These are phyloP conservation scores for Starmerella floris DNA, from an alignment of 805 yeast species.

Conservation along the genomic window DNA sequence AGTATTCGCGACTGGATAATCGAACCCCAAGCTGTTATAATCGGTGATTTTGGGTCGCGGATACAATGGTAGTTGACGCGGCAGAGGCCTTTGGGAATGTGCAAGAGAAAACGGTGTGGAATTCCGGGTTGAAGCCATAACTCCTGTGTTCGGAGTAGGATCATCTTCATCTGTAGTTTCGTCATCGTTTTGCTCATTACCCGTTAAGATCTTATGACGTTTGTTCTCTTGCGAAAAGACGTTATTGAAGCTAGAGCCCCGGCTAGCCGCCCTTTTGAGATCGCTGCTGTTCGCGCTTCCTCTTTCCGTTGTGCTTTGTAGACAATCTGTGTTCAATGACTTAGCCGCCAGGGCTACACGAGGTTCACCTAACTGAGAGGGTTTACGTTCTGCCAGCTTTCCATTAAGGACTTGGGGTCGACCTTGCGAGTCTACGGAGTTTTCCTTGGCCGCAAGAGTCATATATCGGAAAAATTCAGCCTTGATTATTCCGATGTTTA, in stretches of 20 bases:
- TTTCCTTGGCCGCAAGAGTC: slow-evolving; percentile 11
- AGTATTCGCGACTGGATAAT: not conserved
- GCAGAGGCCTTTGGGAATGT: too few species aligned
- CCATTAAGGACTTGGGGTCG: not conserved
- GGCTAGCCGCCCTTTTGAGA: slow-evolving; percentile 2
- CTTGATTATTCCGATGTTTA: too few species aligned
- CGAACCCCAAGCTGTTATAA: not conserved
- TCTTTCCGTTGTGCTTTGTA: too few species aligned
- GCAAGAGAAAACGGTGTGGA: slow-evolving; percentile 1
- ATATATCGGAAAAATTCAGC: slow-evolving; percentile 1
- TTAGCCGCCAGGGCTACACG: slow-evolving; percentile 7
- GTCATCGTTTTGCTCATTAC: not conserved
- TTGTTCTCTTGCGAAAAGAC: not conserved
- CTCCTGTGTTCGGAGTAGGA: not conserved
- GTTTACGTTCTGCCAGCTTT: not conserved
- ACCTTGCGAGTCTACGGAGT: slow-evolving; percentile 4
- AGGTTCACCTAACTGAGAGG: not conserved
- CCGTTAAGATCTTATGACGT: not conserved
- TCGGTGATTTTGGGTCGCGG: not conserved
- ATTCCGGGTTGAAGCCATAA: not conserved
- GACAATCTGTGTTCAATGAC: slow-evolving; percentile 6
- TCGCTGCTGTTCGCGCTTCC: not conserved
- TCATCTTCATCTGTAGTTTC: slow-evolving; percentile 4
- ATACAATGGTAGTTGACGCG: too few species aligned
- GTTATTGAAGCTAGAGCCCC: not conserved